These are phyloP conservation scores for Pugionium dolabratum DNA, from an alignment of 345 rosid species.

Conservation along the genomic window DNA sequence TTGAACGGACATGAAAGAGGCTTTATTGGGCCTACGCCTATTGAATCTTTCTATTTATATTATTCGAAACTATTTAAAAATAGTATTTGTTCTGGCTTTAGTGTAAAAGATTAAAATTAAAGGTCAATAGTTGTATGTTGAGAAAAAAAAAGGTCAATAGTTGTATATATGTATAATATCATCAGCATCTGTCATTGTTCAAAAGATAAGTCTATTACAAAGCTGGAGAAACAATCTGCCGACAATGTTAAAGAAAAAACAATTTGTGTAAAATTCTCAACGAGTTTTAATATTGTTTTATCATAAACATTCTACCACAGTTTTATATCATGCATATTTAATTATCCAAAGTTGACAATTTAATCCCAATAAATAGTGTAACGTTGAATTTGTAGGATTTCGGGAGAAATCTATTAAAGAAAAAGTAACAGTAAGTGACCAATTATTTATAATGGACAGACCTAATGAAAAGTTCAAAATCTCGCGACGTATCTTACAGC, in stretches of 20 bases:
- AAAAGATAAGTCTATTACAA: not conserved
- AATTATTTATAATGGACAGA: not conserved
- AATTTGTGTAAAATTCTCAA: no score
- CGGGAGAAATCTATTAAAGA: not conserved
- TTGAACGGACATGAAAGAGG: no score
- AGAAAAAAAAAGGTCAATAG: not conserved
- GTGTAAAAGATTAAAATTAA: not conserved
- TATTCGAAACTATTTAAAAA: no score
- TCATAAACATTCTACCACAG: not conserved
- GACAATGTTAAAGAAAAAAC: slow-evolving; percentile 14
- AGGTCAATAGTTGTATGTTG: not conserved
- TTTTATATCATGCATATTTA: slow-evolving; percentile 13
- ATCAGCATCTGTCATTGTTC: slow-evolving; percentile 2
- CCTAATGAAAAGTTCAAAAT: not conserved
- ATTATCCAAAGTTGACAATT: slow-evolving; percentile 27
- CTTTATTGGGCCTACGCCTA: no score
- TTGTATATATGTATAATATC: not conserved
- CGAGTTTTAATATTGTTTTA: not conserved
- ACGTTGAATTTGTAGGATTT: not conserved
- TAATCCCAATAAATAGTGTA: not conserved
- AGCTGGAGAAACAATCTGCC: slow-evolving; percentile 1
- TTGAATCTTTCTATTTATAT: no score
- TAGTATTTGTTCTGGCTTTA: slow-evolving; percentile 1
- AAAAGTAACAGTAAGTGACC: not conserved
- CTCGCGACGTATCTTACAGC: not conserved